These are phyloP conservation scores for Phytophthora megakarya DNA, from an alignment of 352 stramenopile species.

Conservation along the genomic window DNA sequence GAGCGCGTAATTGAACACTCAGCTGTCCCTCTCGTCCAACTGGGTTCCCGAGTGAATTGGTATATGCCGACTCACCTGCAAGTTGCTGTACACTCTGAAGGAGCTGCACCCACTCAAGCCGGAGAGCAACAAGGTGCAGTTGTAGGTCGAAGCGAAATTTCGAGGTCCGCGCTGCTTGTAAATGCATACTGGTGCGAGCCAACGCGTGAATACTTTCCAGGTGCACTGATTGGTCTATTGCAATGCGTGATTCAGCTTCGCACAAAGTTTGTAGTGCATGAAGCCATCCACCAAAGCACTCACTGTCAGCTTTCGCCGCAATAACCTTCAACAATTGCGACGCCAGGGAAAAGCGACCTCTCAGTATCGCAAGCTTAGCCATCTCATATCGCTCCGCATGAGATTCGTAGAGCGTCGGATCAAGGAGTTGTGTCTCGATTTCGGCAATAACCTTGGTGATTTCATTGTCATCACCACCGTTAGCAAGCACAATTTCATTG, in stretches of 20 bases:
- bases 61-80: slow-evolving; percentile 46
- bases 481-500: slow-evolving; percentile 6
- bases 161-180: slow-evolving; percentile 43
- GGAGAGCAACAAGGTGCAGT: slow-evolving; percentile 39
- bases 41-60: slow-evolving; percentile 27
- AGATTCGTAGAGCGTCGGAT: slow-evolving; percentile 28
- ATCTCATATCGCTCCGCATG: slow-evolving; percentile 54
- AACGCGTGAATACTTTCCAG: slow-evolving; percentile 41
- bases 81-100: slow-evolving; percentile 53
- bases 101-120: slow-evolving; percentile 47
- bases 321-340: slow-evolving; percentile 34
- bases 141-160: slow-evolving; percentile 56
- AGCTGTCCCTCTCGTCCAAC: slow-evolving; percentile 33
- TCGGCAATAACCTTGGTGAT: slow-evolving; percentile 4
- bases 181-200: slow-evolving; percentile 28
- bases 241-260: slow-evolving; percentile 41
- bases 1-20: slow-evolving; percentile 27
- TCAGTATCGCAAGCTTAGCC: slow-evolving; percentile 45
- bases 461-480: neutral
- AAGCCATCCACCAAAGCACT: slow-evolving; percentile 59
- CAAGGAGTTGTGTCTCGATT: slow-evolving; percentile 31
- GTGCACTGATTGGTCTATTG: slow-evolving; percentile 21
- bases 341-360: slow-evolving; percentile 38
- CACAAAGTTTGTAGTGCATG: slow-evolving; percentile 38
- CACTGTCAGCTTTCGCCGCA: slow-evolving; percentile 32